Base-by-base conservation (phyloP, 768 basidiomycete species). In the Termitomyces sp. region DNA sequence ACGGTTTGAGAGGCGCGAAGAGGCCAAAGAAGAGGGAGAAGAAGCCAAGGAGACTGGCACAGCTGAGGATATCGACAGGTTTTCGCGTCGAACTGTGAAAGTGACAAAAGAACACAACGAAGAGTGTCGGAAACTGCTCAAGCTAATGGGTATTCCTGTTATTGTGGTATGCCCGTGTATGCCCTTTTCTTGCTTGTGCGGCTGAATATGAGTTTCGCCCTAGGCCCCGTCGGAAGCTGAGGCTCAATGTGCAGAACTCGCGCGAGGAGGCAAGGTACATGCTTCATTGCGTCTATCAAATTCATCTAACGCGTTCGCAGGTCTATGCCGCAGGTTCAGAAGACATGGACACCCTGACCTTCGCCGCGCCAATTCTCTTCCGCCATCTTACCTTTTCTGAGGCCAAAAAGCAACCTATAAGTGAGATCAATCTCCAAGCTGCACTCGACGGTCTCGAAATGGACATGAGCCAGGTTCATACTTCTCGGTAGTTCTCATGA, bases 291-390 rank as follows among this genome's bases (percentile, higher is more conserved):
- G 12, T n/a, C 46, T 12, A 34, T 14, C 53, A 43, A 47, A 50
- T 16, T 48, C 34, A 39, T 6, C 37, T 47, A 40, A 43, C 32
- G 46, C 7, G 10, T 45, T 30, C 27, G 48, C 64, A 94, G 92
- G 93, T 98, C 27, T 98, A 93, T 70, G 97, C 93, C 1, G 95
- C 97, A 8, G 97, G 97, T 14, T 97, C 95, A 0, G 97, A 98
- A 74, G 97, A 99, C 72, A 99, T 99, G 97, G 97, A 99, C 67
- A 99, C 97, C 8, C 84, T 99, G 22, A 99, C 97, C 0, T 99
- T 99, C 78, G 82, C 85, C 63, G 77, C 96, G 0, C 96, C 97
- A 1, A 87, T 96, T 44, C 81, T 99, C 9, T 89, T 91, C 64
- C 92, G 97, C 30, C 97, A 98, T 73, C 83, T 99, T 58, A 98